Percentiles rank a stretch among this genome's conserved stretches.
These are phyloP conservation scores for Themeda triandra DNA, from an alignment of 176 grass and related monocot species.

Conservation along the genomic window DNA sequence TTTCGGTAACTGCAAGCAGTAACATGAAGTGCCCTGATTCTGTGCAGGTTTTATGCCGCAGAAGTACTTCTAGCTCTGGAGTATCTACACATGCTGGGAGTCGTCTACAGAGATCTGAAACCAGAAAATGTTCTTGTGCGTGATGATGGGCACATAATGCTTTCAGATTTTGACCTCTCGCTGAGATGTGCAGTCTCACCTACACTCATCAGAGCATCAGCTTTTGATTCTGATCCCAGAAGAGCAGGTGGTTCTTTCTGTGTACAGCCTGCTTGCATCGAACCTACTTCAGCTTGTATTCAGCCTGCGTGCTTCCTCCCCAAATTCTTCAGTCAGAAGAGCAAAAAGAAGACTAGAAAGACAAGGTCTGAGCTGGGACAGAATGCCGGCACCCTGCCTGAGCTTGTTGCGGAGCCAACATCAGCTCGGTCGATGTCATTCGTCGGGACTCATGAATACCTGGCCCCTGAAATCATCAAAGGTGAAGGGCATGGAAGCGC, in stretches of 20 bases:
- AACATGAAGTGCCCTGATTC: conserved; percentile 14
- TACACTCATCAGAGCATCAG: conserved; percentile 70
- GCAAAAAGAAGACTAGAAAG: conserved; percentile 75
- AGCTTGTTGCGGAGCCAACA: conserved; percentile 82
- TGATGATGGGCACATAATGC: conserved; percentile 97
- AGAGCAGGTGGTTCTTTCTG: conserved; percentile 59
- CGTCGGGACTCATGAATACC: conserved; percentile 88
- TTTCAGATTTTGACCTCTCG: conserved; percentile 93
- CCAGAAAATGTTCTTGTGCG: conserved; percentile 93
- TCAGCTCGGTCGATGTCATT: conserved; percentile 91
- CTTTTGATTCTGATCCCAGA: conserved; percentile 57
- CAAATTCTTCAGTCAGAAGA: conserved; percentile 69
- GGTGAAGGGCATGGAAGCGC: conserved; percentile 94
- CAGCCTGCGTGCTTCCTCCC: conserved; percentile 85
- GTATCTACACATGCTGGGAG: conserved; percentile 96
- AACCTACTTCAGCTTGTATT: conserved; percentile 77
- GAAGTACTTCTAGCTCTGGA: conserved; percentile 89
- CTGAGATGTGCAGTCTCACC: conserved; percentile 81
- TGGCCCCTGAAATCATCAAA: conserved; percentile 95
- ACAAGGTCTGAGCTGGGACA: conserved; percentile 49
- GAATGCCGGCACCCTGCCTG: conserved; percentile 45
- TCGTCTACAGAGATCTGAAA: conserved; percentile 90
- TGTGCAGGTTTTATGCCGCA: conserved; percentile 89
- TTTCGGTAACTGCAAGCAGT: neutral
- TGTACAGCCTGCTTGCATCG: conserved; percentile 84